A percentile compares a stretch with the other conserved stretches of the same genome.
Evolutionary conservation across 2,329 filamentous ascomycete genomes (phyloP).

Genomic region (Colletotrichum paranaense): DNA sequence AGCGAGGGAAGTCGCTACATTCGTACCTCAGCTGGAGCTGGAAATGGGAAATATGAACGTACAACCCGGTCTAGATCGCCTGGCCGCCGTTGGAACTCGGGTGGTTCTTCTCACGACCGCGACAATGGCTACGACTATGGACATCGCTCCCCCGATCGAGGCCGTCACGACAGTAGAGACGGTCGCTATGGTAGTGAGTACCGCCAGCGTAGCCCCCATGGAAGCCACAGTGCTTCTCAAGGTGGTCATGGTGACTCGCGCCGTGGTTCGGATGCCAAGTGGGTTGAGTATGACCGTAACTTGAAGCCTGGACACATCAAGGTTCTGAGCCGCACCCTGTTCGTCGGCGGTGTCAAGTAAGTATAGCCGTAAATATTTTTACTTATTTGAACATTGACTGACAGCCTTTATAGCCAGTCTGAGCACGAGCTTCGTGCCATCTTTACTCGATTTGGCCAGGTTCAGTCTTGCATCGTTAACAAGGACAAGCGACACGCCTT

Average conservation of each 20-base stretch:
- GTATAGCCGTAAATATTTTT: constrained; percentile 47
- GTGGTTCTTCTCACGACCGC: constrained; percentile 71
- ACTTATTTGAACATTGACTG: constrained; percentile 35
- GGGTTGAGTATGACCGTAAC: constrained; percentile 81
- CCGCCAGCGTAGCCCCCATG: constrained; percentile 85
- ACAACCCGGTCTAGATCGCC: constrained; percentile 86
- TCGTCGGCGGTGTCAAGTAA: constrained; percentile 94
- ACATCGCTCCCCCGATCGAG: constrained; percentile 73
- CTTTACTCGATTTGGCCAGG: constrained; percentile 84
- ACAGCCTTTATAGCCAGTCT: constrained; percentile 65
- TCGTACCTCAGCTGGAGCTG: constrained; percentile 60
- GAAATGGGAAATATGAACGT: constrained; percentile 71
- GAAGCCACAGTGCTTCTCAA: constrained; percentile 64
- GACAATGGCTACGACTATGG: constrained; percentile 81
- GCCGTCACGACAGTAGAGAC: constrained; percentile 65
- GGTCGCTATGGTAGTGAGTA: constrained; percentile 75
- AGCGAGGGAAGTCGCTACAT: constrained; percentile 65
- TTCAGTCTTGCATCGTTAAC: constrained; percentile 98
- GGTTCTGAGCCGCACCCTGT: constrained; percentile 93
- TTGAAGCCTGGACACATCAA: constrained; percentile 85
- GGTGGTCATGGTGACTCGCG: constrained; percentile 65
- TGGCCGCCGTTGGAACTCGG: constrained; percentile 76
- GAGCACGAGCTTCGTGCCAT: constrained; percentile 85
- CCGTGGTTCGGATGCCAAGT: constrained; percentile 65
- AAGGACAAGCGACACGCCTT: constrained; percentile 98